A percentile compares a stretch with the other conserved stretches of the same genome.
These are phyloP conservation scores for Coemansia sp. DNA, from an alignment of 192 early-diverging fungal species.

Conservation along the genomic window DNA sequence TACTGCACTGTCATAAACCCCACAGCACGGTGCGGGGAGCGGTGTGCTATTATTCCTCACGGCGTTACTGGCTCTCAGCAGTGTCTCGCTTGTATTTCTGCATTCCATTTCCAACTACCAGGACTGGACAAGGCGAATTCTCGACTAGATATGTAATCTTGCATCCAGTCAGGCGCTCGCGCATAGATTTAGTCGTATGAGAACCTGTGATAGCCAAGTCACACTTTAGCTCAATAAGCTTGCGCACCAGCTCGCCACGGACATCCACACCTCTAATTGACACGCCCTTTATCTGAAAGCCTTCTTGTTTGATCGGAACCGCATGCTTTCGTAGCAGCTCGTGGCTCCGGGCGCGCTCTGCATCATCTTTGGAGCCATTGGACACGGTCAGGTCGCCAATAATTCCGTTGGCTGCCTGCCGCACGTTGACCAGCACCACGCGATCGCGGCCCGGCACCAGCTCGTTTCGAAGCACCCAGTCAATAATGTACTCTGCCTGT, in stretches of 20 bases:
- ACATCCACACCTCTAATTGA: constrained; percentile 49
- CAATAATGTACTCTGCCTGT: constrained; percentile 23
- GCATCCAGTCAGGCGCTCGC: constrained; percentile 33
- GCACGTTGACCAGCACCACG: constrained; percentile 39
- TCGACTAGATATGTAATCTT: constrained; percentile 30
- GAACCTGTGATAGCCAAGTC: constrained; percentile 32
- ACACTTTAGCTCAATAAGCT: constrained; percentile 48
- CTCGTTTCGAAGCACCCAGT: constrained; percentile 40
- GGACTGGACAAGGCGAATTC: constrained; percentile 42
- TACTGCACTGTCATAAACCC: not conserved
- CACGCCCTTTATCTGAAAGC: constrained; percentile 43
- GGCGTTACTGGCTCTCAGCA: not conserved
- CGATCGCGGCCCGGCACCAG: constrained; percentile 37
- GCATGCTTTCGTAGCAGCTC: constrained; percentile 35
- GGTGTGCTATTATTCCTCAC: not conserved
- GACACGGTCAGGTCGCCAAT: constrained; percentile 38
- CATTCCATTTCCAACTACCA: constrained; percentile 24
- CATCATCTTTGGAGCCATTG: constrained; percentile 31
- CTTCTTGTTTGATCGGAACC: constrained; percentile 31
- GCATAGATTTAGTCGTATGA: constrained; percentile 29
- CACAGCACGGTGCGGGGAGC: not conserved
- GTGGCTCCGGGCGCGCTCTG: constrained; percentile 36
- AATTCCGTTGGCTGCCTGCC: constrained; percentile 38
- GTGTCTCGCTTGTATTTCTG: constrained; percentile 1
- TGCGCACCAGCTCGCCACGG: constrained; percentile 50